Base-by-base conservation (phyloP, 2,329 filamentous ascomycete species). In the Dactylellina drechsleri region DNA sequence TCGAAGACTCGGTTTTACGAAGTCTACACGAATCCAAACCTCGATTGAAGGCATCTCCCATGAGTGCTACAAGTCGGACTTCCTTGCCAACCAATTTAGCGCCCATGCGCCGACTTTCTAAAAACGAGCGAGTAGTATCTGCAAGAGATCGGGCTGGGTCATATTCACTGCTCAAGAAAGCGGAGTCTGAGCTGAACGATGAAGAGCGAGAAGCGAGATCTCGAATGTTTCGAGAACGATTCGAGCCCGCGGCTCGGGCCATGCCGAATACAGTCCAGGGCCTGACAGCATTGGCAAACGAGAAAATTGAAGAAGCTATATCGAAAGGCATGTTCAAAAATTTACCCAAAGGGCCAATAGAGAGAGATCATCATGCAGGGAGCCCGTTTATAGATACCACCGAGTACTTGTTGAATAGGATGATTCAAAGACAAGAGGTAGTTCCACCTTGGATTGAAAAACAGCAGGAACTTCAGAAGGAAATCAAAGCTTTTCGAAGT, bases 391-490 rank as follows among this genome's bases (percentile, higher is more conserved):
- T 98, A 68, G 92, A 98, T 80, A 98, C 94, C 0, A 98, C 95
- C 0, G 94, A 98, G 82, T 97, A 97, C 81, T 92, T 98, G 79
- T 91, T 98, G 90, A 98, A 99, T 83, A 95, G 96, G 83, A 97
- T 98, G 84, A 97, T 99, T 77, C 92, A 97, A 83, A 90, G 91
- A 71, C 95, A 99, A 82, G 93, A 97, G 18, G 92, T 98, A 73
- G 92, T 96, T 0, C 95, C 95, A 0, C 94, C 94, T 0, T 99
- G 95, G 95, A 98, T 99, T 73, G 95, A 99, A 82, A 98, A 97
- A 83, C 95, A 99, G 81, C 94, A 98, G 81, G 93, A 97, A 79
- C 84, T 98, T 4, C 86, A 89, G 10, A 88, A 87, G 74, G 87
- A 91, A 0, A 86, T 89, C 0, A 86, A 85, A 12, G 85, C 85